Conservation (phyloP, 1,284 basidiomycete genomes). For the Trichosporon coremiiforme region DNA sequence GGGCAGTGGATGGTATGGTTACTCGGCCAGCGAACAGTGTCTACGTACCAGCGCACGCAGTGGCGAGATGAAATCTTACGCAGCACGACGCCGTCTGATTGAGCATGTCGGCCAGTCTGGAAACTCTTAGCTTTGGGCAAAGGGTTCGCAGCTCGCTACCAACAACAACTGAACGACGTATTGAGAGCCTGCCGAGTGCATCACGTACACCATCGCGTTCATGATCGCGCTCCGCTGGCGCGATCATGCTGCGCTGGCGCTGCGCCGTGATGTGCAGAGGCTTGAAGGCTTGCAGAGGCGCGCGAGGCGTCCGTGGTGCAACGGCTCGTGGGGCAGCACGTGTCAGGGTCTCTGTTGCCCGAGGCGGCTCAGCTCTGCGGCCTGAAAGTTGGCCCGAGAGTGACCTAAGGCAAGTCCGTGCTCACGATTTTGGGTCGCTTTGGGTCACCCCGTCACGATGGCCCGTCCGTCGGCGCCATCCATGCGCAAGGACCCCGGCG, state of each 20-base stretch:
- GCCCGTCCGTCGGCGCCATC: not conserved
- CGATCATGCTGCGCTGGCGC: not conserved
- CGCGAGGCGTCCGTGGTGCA: not conserved
- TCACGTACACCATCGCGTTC: not conserved
- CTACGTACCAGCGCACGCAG: not conserved
- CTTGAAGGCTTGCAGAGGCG: too few relatives aligned
- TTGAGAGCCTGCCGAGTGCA: not conserved
- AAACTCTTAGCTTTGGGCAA: constrained; percentile 4
- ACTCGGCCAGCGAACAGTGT: not conserved
- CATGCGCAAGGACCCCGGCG: not conserved
- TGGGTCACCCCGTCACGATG: not conserved
- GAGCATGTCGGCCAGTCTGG: constrained; percentile 3
- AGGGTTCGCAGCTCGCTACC: not conserved
- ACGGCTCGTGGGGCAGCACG: not conserved
- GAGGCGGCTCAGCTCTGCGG: too few relatives aligned
- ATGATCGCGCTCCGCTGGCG: not conserved
- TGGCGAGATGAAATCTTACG: not conserved
- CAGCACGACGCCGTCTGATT: constrained; percentile 1
- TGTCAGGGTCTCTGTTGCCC: not conserved
- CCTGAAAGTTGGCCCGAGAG: too few relatives aligned
- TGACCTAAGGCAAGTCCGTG: not conserved
- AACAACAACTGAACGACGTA: not conserved
- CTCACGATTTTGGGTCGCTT: not conserved
- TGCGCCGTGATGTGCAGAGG: not conserved
- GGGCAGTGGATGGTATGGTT: not conserved